Percentiles rank a stretch among this genome's conserved stretches.
Evolutionary conservation across 129 eudicot species (phyloP).

Genomic region (Flaveria brownii): DNA sequence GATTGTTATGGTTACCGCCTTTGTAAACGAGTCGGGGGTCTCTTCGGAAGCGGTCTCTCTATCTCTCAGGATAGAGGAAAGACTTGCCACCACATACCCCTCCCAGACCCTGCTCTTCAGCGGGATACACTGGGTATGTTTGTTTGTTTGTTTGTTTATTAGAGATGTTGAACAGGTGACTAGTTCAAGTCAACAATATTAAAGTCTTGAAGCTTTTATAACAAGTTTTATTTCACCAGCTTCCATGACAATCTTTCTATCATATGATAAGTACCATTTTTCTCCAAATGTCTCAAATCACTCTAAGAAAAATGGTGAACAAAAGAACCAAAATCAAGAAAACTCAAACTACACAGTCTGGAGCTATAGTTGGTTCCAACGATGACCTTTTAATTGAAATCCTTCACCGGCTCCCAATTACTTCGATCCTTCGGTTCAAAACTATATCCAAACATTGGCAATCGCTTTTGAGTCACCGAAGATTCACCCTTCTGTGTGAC

Average conservation of each 20-base stretch:
- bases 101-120: no score
- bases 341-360: neutral
- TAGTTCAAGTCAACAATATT: neutral
- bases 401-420: constrained; percentile 20
- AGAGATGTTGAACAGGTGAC: neutral
- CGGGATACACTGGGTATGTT: no score
- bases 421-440: constrained; percentile 21
- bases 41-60: no score
- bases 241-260: neutral
- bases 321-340: constrained; percentile 13
- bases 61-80: no score
- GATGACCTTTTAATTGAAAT: constrained; percentile 23
- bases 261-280: neutral
- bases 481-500: neutral
- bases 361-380: constrained; percentile 10
- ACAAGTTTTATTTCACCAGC: neutral
- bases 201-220: constrained; percentile 1
- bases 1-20: no score
- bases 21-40: no score
- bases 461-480: constrained; percentile 14
- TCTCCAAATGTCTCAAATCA: neutral
- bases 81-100: no score
- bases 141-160: no score
- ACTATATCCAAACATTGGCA: constrained; percentile 28
- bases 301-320: constrained; percentile 15